Conservation (phyloP, 371 early-diverging fungal genomes). For the Coemansia sp. region DNA sequence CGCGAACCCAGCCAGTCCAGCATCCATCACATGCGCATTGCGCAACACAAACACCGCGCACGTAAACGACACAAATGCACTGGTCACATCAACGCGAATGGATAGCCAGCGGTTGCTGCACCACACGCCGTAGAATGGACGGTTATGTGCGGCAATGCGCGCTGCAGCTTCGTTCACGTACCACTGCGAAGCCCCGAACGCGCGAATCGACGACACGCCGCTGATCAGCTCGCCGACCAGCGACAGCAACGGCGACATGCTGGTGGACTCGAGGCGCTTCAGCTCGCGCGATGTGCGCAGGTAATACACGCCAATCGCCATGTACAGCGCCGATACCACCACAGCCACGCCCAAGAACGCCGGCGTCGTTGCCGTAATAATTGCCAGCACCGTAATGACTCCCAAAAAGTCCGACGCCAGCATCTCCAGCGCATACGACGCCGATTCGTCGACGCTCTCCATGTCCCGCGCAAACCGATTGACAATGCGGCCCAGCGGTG, state of each 20-base stretch:
- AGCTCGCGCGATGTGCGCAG: conserved; percentile 77
- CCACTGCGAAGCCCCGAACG: conserved; percentile 56
- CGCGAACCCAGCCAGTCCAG: conserved; percentile 75
- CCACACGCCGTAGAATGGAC: conserved; percentile 83
- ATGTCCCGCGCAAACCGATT: conserved; percentile 86
- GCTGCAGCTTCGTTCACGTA: conserved; percentile 54
- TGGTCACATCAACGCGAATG: conserved; percentile 71
- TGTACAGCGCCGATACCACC: conserved; percentile 48
- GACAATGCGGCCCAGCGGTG: conserved; percentile 82
- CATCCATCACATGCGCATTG: conserved; percentile 58
- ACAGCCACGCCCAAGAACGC: conserved; percentile 55
- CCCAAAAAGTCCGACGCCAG: conserved; percentile 63
- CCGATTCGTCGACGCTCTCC: conserved; percentile 67
- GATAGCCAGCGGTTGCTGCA: conserved; percentile 83
- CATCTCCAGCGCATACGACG: conserved; percentile 70
- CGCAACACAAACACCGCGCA: conserved; percentile 63
- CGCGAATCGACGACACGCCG: conserved; percentile 55
- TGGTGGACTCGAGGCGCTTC: conserved; percentile 81
- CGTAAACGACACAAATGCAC: conserved; percentile 70
- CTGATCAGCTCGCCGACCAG: conserved; percentile 58
- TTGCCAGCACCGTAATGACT: conserved; percentile 66
- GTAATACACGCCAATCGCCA: conserved; percentile 61
- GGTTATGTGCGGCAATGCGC: conserved; percentile 67
- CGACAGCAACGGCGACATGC: conserved; percentile 70
- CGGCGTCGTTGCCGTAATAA: conserved; percentile 62